Base-by-base conservation (phyloP, 2,329 filamentous ascomycete species). In the Pestalotiopsis sp. region DNA sequence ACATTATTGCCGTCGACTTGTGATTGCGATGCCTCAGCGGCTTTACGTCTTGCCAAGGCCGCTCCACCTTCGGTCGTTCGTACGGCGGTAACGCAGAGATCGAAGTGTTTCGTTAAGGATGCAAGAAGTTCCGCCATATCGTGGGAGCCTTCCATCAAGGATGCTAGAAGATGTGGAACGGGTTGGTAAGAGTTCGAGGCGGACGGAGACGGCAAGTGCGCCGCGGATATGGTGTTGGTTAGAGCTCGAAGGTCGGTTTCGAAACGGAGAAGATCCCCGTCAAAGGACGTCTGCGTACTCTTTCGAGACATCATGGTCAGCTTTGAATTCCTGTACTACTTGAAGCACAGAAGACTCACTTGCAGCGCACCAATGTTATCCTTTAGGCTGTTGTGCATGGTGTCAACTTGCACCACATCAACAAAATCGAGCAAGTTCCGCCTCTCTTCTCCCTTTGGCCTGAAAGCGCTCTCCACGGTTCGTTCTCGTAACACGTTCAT, bases 81-180 rank as follows among this genome's bases (percentile, higher is more conserved):
- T 58, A 98, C 91, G 0, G 95, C 95, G 1, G 92, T 95, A 14
- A 97, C 93, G 79, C 95, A 98, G 72, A 97, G 89, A 79, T 98
- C 95, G 78, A 97, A 98, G 81, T 98, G 95, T 31, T 88, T 89
- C 7, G 94, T 94, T 4, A 98, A 84, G 0, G 92, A 94, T 68
- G 94, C 89, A 1, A 98, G 87, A 4, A 94, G 86, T 68, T 91
- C 86, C 4, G 95, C 95, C 90, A 97, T 95, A 74, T 91, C 90
- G 71, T 93, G 90, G 0, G 95, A 95, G 73, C 95, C 90, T 14
- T 85, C 85, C 72, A 95, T 90, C 45, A 97, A 85, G 2, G 85
- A 84, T 38, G 86, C 82, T n/a, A 93, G 82, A 57, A 90, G 83
- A 4, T 85, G 81, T 2, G 86, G 81, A 59, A 90, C 84, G 0